Conservation (phyloP, 768 basidiomycete species). For the Strobilomyces echinocephalus region DNA sequence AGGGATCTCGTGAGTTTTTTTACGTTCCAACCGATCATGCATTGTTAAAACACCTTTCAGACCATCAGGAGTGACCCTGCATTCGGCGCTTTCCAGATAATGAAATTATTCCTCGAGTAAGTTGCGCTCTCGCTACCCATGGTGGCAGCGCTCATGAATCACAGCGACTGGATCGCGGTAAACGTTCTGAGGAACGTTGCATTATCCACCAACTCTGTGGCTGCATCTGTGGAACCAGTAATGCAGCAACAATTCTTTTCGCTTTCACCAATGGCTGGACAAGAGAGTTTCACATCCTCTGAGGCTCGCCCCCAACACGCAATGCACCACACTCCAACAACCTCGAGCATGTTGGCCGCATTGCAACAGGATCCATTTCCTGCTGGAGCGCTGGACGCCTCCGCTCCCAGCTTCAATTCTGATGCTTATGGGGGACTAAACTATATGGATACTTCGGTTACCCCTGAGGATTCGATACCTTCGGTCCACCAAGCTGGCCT, state of each 20-base stretch:
- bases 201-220: conserved; percentile 85
- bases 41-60: conserved; percentile 34
- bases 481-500: conserved; percentile 58
- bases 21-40: neutral
- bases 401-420: conserved; percentile 55
- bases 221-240: conserved; percentile 86
- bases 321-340: conserved; percentile 81
- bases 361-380: conserved; percentile 75
- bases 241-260: conserved; percentile 89
- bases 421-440: conserved; percentile 68
- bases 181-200: conserved; percentile 85
- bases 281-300: conserved; percentile 68
- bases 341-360: conserved; percentile 87
- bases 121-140: conserved; percentile 27
- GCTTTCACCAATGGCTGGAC: conserved; percentile 84
- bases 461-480: conserved; percentile 61
- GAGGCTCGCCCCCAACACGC: conserved; percentile 58
- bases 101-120: conserved; percentile 87
- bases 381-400: conserved; percentile 59
- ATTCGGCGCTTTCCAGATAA: conserved; percentile 88
- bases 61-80: conserved; percentile 90
- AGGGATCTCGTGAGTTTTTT: conserved; percentile 66
- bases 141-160: conserved; percentile 15
- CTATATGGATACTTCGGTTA: conserved; percentile 69
- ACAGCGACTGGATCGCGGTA: conserved; percentile 86